A percentile compares a stretch with the other conserved stretches of the same genome.
Evolutionary conservation across 1,139 yeast genomes (phyloP).

Genomic region (Protomyces pachydermus): DNA sequence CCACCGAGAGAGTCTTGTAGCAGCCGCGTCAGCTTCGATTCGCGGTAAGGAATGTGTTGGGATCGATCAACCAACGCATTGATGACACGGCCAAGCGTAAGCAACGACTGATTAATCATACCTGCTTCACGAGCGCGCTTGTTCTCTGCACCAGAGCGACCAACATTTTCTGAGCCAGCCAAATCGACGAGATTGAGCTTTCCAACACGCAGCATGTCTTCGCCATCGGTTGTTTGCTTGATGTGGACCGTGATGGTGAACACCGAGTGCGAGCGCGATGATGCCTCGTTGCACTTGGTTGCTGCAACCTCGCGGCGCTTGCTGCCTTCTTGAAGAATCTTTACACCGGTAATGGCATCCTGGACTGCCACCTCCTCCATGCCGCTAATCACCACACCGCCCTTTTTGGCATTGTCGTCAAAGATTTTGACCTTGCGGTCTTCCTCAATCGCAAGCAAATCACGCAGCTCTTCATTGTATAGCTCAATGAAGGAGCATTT

Average conservation of each 20-base stretch:
- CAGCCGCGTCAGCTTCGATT: conserved; percentile 71
- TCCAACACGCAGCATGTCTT: conserved; percentile 43
- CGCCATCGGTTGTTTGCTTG: conserved; percentile 44
- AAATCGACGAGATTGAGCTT: conserved; percentile 77
- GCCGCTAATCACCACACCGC: conserved; percentile 46
- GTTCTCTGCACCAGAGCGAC: conserved; percentile 70
- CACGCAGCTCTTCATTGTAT: conserved; percentile 68
- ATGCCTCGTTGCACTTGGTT: conserved; percentile 64
- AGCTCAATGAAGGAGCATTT: conserved; percentile 66
- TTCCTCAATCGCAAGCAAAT: conserved; percentile 46
- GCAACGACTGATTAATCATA: conserved; percentile 72
- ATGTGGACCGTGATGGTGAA: conserved; percentile 58
- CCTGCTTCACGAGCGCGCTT: conserved; percentile 86
- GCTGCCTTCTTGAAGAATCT: conserved; percentile 50
- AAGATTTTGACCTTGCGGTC: conserved; percentile 44
- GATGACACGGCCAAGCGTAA: conserved; percentile 80
- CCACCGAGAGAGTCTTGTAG: conserved; percentile 84
- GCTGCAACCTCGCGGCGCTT: conserved; percentile 58
- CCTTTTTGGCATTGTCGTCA: conserved; percentile 43
- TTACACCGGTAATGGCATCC: conserved; percentile 44
- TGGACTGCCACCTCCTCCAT: conserved; percentile 47
- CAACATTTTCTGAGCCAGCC: conserved; percentile 84
- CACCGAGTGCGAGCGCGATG: conserved; percentile 70
- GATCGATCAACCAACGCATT: conserved; percentile 60
- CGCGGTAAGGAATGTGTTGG: conserved; percentile 76